Conservation (phyloP, 2,329 filamentous ascomycete genomes). For the Fusarium sp. region DNA sequence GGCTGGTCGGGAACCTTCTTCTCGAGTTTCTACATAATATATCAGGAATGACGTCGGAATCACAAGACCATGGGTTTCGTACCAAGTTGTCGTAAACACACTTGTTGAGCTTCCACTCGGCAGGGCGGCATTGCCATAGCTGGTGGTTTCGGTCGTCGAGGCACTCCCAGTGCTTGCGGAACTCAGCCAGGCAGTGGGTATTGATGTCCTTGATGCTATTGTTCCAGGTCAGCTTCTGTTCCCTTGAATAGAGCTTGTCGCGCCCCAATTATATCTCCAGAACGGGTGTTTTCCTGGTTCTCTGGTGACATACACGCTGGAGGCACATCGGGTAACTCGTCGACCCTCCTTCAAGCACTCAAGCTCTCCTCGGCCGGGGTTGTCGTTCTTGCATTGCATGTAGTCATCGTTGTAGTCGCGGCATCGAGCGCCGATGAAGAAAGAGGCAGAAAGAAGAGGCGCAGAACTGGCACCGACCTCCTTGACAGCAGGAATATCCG, state of each 20-base stretch:
- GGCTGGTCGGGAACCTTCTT: slow-evolving; percentile 83
- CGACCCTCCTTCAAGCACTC: slow-evolving; percentile 97
- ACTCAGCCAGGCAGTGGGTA: slow-evolving; percentile 90
- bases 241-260: not conserved
- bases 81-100: slow-evolving; percentile 98
- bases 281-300: not conserved
- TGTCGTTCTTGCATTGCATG: slow-evolving; percentile 99
- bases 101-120: slow-evolving; percentile 90
- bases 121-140: slow-evolving; percentile 91
- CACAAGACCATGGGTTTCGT: slow-evolving; percentile 49
- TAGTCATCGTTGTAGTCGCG: slow-evolving; percentile 97
- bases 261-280: not conserved
- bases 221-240: slow-evolving; percentile 29
- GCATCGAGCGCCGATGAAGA: slow-evolving; percentile 97
- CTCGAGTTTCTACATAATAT: slow-evolving; percentile 73
- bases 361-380: slow-evolving; percentile 88
- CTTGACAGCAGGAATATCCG: slow-evolving; percentile 89
- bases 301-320: slow-evolving; percentile 81
- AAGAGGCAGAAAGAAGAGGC: slow-evolving; percentile 89
- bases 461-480: slow-evolving; percentile 95
- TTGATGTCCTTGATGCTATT: slow-evolving; percentile 92
- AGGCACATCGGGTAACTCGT: slow-evolving; percentile 95
- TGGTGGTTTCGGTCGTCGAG: slow-evolving; percentile 98
- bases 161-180: slow-evolving; percentile 94
- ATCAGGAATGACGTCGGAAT: slow-evolving; percentile 11